These are phyloP conservation scores for Helotiales sp. DNA, from an alignment of 2,329 filamentous ascomycete genomes.

Conservation along the genomic window DNA sequence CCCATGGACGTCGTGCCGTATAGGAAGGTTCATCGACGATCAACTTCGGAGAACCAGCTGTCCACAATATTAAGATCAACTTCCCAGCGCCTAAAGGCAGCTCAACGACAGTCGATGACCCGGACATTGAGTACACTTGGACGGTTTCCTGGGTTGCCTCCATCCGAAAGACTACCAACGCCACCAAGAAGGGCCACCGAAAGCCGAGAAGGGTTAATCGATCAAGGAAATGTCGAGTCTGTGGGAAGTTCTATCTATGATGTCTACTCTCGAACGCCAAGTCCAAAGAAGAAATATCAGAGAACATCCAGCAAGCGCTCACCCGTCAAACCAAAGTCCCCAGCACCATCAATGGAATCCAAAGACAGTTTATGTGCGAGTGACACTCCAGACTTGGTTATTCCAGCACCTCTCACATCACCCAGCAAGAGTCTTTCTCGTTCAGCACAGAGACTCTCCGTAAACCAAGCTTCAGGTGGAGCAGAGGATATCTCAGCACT, in stretches of 20 bases:
- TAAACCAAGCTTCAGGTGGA: constrained; percentile 22
- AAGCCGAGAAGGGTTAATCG: constrained; percentile 32
- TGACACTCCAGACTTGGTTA: constrained; percentile 31
- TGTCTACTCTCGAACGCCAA: constrained; percentile 29
- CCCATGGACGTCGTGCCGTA: not conserved
- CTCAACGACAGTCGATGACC: constrained; percentile 30
- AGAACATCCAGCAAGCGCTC: constrained; percentile 4
- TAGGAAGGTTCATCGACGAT: constrained; percentile 23
- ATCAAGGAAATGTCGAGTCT: constrained; percentile 22
- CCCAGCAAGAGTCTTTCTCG: constrained; percentile 31
- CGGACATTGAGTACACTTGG: constrained; percentile 33
- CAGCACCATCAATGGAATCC: constrained; percentile 29
- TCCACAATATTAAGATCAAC: constrained; percentile 38
- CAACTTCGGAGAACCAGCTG: constrained; percentile 35
- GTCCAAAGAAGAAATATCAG: constrained; percentile 26
- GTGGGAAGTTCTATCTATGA: constrained; percentile 30
- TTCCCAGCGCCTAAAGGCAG: constrained; percentile 35
- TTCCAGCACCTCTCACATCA: constrained; percentile 34
- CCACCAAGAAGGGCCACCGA: constrained; percentile 29
- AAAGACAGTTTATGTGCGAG: constrained; percentile 36
- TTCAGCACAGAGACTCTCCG: constrained; percentile 19
- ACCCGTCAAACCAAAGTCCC: constrained; percentile 15
- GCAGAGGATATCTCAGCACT: constrained; percentile 12
- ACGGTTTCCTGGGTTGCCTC: constrained; percentile 32
- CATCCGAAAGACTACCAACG: constrained; percentile 32